Base-by-base conservation (phyloP, 2,329 filamentous ascomycete genomes). In the Monilinia vaccinii-corymbosi region DNA sequence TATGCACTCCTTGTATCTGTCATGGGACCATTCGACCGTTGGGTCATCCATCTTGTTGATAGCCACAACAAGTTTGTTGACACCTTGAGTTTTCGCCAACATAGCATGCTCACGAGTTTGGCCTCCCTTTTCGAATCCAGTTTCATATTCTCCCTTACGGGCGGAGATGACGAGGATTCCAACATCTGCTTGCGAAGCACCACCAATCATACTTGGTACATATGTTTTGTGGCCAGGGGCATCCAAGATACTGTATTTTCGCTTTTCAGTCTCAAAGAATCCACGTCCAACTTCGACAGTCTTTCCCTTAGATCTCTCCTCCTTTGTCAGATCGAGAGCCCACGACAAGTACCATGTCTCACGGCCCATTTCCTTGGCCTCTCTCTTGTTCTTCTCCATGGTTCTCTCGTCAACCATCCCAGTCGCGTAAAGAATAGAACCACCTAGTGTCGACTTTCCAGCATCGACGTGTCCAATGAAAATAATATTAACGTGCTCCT, bases 11-110 rank as follows among this genome's bases (percentile, higher is more conserved):
- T 90, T 86, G 78, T 91, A 99, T 60, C 94, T 87, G 45, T 89
- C 89, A 69, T 97, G 85, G 58, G 89, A 94, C 95, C 95, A 99
- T 71, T 96, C 84, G 56, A 99, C 95, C 3, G 94, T 99, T 13
- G 87, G 80, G 73, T 99, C 94, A 72, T 99, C 94, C 95, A 99
- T 99, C 81, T 99, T 99, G 84, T 99, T 99, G 73, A 97, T 92
- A 57, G 83, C 94, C 34, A 99, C 87, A 49, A 97, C 81, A 60
- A 99, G 82, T 78, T 97, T 97, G 81, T 96, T 96, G 62, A 99
- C 94, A 76, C 94, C 94, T 73, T 96, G 93, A 0, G 95, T 99
- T 78, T 97, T 96, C 67, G 95, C 95, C 72, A 99, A 81, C 80
- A 99, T 91, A 60, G 95, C 94, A 76, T 97, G 93, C 82, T 99